phyloP scores from a whole-genome alignment of 2,329 filamentous ascomycete species.

The Onygenales sp. region DNA sequence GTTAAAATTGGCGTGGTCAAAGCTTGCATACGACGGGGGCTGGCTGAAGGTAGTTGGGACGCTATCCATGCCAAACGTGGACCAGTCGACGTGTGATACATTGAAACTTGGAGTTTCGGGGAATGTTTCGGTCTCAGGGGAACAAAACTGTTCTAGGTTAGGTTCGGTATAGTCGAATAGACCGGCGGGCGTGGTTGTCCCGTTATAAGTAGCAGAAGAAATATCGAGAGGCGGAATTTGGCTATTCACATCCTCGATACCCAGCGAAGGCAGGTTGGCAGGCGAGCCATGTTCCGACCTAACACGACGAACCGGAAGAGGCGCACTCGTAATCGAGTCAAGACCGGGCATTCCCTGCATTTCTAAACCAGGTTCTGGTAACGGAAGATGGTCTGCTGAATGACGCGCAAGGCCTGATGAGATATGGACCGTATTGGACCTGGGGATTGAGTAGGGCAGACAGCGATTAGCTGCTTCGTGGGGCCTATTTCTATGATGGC shows the following conservation, averaged over 20 bases:
- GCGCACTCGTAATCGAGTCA: conserved; percentile 22
- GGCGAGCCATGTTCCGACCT: conserved; percentile 41
- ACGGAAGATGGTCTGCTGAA: conserved; percentile 44
- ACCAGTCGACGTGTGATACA: conserved; percentile 39
- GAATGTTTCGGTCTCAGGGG: conserved; percentile 33
- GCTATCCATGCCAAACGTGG: conserved; percentile 34
- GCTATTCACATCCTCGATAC: conserved; percentile 24
- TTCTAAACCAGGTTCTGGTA: conserved; percentile 23
- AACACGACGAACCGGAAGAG: conserved; percentile 25
- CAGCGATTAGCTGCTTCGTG: conserved; percentile 55
- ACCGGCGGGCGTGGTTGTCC: conserved; percentile 24
- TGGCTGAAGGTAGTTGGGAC: conserved; percentile 33
- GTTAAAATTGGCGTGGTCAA: conserved; percentile 33
- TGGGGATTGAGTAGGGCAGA: conserved; percentile 52
- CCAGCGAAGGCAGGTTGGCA: conserved; percentile 22
- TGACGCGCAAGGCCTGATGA: conserved; percentile 38
- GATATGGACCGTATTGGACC: conserved; percentile 41
- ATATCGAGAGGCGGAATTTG: conserved; percentile 31
- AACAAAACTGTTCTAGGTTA: conserved; percentile 32
- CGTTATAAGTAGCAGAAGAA: conserved; percentile 26
- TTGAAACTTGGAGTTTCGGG: conserved; percentile 28
- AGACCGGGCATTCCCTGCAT: conserved; percentile 18
- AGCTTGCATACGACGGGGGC: conserved; percentile 37
- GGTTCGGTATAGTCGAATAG: conserved; percentile 27
- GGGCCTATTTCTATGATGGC: conserved; percentile 53